Conservation (phyloP, 306 rosid species). For the Casuarina glauca region DNA sequence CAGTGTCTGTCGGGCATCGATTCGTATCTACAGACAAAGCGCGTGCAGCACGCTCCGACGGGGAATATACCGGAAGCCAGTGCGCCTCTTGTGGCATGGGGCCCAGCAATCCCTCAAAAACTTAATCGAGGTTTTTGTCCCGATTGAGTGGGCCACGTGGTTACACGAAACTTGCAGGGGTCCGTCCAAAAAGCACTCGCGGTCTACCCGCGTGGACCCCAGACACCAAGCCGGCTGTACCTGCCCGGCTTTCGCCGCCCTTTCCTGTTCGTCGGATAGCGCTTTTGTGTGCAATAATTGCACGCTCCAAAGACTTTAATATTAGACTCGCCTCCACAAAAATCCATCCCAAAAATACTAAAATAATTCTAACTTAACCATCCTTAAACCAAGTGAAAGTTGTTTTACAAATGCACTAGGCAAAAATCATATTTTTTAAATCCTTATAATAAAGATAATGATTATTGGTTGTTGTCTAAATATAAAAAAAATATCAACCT, state of each 20-base stretch:
- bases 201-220: conserved; percentile 23
- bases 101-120: neutral
- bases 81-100: conserved; percentile 5
- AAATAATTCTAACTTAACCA: too few relatives aligned
- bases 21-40: neutral
- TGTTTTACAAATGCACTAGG: too few relatives aligned
- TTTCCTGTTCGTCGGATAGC: neutral
- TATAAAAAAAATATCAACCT: too few relatives aligned
- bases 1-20: conserved; percentile 27
- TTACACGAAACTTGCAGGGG: conserved; percentile 18
- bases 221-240: neutral
- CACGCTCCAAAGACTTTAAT: neutral
- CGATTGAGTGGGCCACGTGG: neutral
- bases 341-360: too few relatives aligned
- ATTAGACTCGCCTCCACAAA: neutral
- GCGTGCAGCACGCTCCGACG: conserved; percentile 3
- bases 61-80: neutral
- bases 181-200: conserved; percentile 31
- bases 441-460: too few relatives aligned
- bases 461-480: too few relatives aligned
- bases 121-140: neutral
- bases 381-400: too few relatives aligned
- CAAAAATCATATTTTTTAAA: too few relatives aligned
- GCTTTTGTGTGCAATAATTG: neutral
- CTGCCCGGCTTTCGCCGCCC: neutral